phyloP scores from a whole-genome alignment of 192 early-diverging fungal species.

The Obelidium mucronatum region DNA sequence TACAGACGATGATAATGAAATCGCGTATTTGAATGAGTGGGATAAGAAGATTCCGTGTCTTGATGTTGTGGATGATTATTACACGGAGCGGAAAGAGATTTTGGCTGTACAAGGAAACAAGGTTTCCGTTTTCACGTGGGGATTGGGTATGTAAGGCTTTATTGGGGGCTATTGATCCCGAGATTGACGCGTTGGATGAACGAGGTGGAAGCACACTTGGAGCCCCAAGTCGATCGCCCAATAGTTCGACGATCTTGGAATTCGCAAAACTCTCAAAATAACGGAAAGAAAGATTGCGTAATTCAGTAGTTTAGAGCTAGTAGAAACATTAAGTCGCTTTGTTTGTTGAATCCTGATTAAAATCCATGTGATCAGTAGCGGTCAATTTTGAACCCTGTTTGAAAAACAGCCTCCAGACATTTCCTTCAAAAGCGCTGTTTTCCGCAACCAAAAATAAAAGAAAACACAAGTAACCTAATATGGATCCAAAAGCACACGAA shows the following conservation, averaged over 20 bases:
- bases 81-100: constrained; percentile 21
- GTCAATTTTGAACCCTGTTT: no score
- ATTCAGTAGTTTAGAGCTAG: neutral
- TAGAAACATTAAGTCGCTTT: neutral
- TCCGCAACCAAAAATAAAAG: no score
- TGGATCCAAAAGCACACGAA: no score
- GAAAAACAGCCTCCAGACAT: no score
- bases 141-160: constrained; percentile 32
- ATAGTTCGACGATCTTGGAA: neutral
- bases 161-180: constrained; percentile 18
- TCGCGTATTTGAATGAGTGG: constrained; percentile 30
- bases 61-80: constrained; percentile 29
- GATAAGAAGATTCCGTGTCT: constrained; percentile 4
- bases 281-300: neutral
- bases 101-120: neutral
- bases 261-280: neutral
- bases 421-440: no score
- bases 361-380: no score
- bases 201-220: neutral
- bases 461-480: no score
- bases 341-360: neutral
- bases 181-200: constrained; percentile 32
- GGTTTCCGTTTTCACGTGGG: constrained; percentile 27
- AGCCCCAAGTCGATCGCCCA: neutral
- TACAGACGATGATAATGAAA: constrained; percentile 27